Percentiles rank a stretch among this genome's conserved stretches.
Conservation (phyloP, 768 basidiomycete species). For the Daedaleopsis nitida region DNA sequence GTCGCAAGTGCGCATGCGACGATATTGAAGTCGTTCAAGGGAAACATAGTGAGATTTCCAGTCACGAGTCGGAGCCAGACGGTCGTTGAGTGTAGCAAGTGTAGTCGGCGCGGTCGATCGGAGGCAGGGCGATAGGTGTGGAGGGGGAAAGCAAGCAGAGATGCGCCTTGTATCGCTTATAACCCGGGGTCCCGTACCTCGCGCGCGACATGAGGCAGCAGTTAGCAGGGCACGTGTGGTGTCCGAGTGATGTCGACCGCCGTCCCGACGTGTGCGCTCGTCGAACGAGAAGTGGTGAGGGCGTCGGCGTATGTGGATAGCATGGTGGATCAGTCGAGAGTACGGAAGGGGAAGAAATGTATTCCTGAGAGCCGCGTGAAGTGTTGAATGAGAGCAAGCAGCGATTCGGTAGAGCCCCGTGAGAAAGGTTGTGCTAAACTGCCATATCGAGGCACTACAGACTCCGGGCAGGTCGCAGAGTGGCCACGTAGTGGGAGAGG, state of each 20-base stretch:
- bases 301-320: background rate
- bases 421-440: background rate
- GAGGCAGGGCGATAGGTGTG: conserved; percentile 5
- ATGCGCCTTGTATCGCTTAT: conserved; percentile 4
- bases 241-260: conserved; percentile 3
- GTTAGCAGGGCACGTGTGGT: conserved; percentile 22
- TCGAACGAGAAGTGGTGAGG: background rate
- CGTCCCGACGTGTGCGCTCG: background rate
- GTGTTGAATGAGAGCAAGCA: background rate
- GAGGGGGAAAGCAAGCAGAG: conserved; percentile 5
- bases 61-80: background rate
- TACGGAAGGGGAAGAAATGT: background rate
- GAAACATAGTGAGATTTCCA: conserved; percentile 22
- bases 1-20: conserved; percentile 30
- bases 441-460: background rate
- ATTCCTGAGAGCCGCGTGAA: background rate
- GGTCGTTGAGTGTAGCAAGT: background rate
- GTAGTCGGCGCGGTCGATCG: background rate
- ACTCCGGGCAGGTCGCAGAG: background rate
- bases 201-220: conserved; percentile 21
- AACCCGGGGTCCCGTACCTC: conserved; percentile 11
- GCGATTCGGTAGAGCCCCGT: background rate
- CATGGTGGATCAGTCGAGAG: background rate
- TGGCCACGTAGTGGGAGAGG: conserved; percentile 15
- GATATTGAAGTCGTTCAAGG: conserved; percentile 29